These are phyloP conservation scores for Colletotrichum filicis DNA, from an alignment of 2,329 filamentous ascomycete genomes.

Conservation along the genomic window DNA sequence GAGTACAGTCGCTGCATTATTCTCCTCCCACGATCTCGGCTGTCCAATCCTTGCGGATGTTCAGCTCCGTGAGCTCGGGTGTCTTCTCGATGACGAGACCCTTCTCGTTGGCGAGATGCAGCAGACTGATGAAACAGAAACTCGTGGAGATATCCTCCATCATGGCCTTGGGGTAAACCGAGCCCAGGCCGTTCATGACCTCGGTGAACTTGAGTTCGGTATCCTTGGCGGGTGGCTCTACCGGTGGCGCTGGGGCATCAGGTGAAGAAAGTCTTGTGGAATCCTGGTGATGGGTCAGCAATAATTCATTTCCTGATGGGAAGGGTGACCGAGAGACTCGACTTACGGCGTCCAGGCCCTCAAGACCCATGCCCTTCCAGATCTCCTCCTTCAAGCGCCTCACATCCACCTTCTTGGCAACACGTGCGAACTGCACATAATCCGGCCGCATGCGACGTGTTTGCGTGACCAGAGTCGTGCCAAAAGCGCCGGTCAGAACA, in stretches of 20 bases:
- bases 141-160: slow-evolving; percentile 97
- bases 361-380: slow-evolving; percentile 74
- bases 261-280: slow-evolving; percentile 39
- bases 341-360: slow-evolving; percentile 59
- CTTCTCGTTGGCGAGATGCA: slow-evolving; percentile 94
- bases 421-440: slow-evolving; percentile 76
- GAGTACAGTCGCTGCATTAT: slow-evolving; percentile 31
- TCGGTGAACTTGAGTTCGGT: slow-evolving; percentile 83
- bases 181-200: slow-evolving; percentile 89
- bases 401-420: slow-evolving; percentile 79
- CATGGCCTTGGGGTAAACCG: slow-evolving; percentile 84
- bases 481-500: slow-evolving; percentile 63
- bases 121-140: slow-evolving; percentile 90
- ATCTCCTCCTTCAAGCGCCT: slow-evolving; percentile 76
- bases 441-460: slow-evolving; percentile 72
- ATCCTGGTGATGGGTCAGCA: slow-evolving; percentile 20
- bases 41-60: slow-evolving; percentile 71
- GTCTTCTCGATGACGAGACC: slow-evolving; percentile 80
- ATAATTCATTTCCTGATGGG: background rate
- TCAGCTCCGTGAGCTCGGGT: slow-evolving; percentile 66
- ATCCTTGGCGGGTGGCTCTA: slow-evolving; percentile 52
- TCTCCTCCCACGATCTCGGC: slow-evolving; percentile 63
- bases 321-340: background rate
- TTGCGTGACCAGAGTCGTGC: slow-evolving; percentile 75
- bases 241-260: slow-evolving; percentile 42